Base-by-base conservation (phyloP, 2,329 filamentous ascomycete genomes). In the Peltaster fructicola region DNA sequence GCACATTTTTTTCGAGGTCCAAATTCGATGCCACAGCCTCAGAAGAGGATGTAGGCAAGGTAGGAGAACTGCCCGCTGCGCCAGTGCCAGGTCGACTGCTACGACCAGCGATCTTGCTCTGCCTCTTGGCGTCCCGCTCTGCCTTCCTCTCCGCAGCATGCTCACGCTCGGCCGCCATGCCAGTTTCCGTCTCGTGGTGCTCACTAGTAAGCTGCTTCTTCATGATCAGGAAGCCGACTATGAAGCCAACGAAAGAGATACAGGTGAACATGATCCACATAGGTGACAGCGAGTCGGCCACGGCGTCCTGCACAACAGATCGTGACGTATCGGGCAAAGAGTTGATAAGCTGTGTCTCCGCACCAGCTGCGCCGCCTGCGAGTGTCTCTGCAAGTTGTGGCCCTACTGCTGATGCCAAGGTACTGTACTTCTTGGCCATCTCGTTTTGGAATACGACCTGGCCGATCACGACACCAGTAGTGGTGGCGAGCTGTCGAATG, bases 361-460 rank as follows among this genome's bases (percentile, higher is more conserved):
- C 62, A 8, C 68, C 61, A 17, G 73, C 68, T 29, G 62, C 58
- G 34, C 55, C 52, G n/a, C 71, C 70, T 3, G 65, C 60, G 5
- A 79, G 58, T 13, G 54, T 40, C 4, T 45, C 37, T 1, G 68
- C 68, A 1, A 61, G 50, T 3, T 62, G 41, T 0, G 54, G 50
- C 1, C 63, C 63, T 0, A 78, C 56, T 4, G 61, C 48, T 15
- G 50, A 38, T 12, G 52, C 47, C 15, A 77, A 57, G 6, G 43
- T 40, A 4, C 51, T 40, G 14, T 60, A 55, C 36, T 68, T 63
- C 22, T 54, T 56, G 34, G 67, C 52, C 69, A 81, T 78, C 30
- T 63, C 54, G 44, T 84, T 82, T 50, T 80, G 72, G 52, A 84
- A 82, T 17, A 84, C 63, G 22, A 80, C 74, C n/a, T 74, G 70